A percentile compares a stretch with the other conserved stretches of the same genome.
Conservation (phyloP, 352 stramenopile genomes). For the Phytophthora melonis region DNA sequence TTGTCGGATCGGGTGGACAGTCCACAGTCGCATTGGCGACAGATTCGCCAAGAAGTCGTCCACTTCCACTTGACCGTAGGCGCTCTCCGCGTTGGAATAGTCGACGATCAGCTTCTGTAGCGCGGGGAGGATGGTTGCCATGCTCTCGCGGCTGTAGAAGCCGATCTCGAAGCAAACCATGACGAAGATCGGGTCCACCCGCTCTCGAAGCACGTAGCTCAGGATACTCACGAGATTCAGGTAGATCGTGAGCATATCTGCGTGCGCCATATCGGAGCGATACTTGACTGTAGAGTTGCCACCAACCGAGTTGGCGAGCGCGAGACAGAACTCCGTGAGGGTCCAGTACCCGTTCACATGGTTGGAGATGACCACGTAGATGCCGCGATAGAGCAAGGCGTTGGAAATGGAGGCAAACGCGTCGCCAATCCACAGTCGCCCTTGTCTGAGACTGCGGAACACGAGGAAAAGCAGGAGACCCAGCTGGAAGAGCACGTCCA, state of each 20-base stretch:
- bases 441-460: slow-evolving; percentile 41
- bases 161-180: slow-evolving; percentile 43
- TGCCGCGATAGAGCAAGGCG: slow-evolving; percentile 41
- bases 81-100: slow-evolving; percentile 16
- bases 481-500: slow-evolving; percentile 50
- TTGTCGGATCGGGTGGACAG: slow-evolving; percentile 33
- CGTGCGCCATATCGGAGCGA: slow-evolving; percentile 31
- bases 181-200: slow-evolving; percentile 43
- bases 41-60: slow-evolving; percentile 35
- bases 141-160: slow-evolving; percentile 25
- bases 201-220: slow-evolving; percentile 43
- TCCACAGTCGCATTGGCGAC: slow-evolving; percentile 45
- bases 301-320: slow-evolving; percentile 21
- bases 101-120: slow-evolving; percentile 25
- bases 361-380: slow-evolving; percentile 48
- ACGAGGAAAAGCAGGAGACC: slow-evolving; percentile 51
- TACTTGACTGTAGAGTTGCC: slow-evolving; percentile 24
- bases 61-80: slow-evolving; percentile 26
- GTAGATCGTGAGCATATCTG: slow-evolving; percentile 54
- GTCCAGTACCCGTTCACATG: slow-evolving; percentile 60
- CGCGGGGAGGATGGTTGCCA: slow-evolving; percentile 29
- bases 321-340: slow-evolving; percentile 48
- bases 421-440: slow-evolving; percentile 57
- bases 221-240: slow-evolving; percentile 40
- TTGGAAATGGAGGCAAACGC: slow-evolving; percentile 57